A percentile compares a stretch with the other conserved stretches of the same genome.
phyloP scores from a whole-genome alignment of 2,329 filamentous ascomycete species.

The Apiospora saccharicola region DNA sequence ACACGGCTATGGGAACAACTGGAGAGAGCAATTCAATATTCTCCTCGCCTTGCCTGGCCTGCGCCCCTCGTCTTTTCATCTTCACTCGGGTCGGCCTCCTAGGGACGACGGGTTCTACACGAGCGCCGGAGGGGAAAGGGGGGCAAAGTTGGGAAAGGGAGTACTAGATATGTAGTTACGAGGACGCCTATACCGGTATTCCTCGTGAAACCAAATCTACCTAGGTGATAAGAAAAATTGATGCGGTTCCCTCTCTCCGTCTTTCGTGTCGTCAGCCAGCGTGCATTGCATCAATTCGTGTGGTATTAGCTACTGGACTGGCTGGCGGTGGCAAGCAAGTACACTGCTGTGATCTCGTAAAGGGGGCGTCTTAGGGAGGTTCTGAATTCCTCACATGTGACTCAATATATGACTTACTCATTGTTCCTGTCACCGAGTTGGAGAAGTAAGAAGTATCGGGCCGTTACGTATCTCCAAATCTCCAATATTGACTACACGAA shows the following conservation, averaged over 20 bases:
- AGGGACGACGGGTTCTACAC: background rate
- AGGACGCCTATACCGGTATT: background rate
- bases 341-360: background rate
- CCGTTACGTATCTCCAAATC: too few relatives aligned
- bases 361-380: background rate
- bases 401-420: background rate
- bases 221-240: background rate
- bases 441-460: too few relatives aligned
- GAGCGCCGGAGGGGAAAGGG: too few relatives aligned
- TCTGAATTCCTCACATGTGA: background rate
- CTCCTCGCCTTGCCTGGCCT: background rate
- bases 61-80: background rate
- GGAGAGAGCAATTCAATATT: background rate
- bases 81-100: background rate
- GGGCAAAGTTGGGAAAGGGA: background rate
- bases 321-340: background rate
- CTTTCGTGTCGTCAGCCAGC: background rate
- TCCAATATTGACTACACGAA: too few relatives aligned
- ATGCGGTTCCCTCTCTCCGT: background rate
- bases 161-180: conserved; percentile 2
- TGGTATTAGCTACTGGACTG: background rate
- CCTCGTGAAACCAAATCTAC: background rate
- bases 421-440: background rate
- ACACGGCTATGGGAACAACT: background rate
- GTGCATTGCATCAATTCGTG: background rate